Conservation (phyloP, 345 rosid species). For the Crucihimalaya himalaica region DNA sequence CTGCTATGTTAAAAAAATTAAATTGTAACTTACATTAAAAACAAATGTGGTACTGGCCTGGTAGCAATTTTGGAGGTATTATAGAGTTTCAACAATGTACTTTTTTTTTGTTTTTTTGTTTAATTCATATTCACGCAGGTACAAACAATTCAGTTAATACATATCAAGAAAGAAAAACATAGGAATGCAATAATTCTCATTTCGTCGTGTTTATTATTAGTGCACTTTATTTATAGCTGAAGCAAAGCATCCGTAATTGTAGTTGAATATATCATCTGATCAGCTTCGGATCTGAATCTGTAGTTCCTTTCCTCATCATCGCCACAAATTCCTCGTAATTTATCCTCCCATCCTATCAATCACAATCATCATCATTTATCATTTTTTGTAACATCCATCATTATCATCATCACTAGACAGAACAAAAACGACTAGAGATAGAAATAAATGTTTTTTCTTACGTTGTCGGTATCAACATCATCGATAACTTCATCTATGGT, state of each 20-base stretch:
- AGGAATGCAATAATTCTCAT: background rate
- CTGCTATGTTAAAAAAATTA: too few species aligned
- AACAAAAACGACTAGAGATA: background rate
- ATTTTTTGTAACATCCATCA: background rate
- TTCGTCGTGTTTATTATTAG: background rate
- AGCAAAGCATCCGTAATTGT: constrained; percentile 9
- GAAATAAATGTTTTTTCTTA: constrained; percentile 32
- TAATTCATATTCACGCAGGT: background rate
- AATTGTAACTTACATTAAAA: too few species aligned
- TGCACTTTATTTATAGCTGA: constrained; percentile 20
- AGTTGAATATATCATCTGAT: constrained; percentile 26
- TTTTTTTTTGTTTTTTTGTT: too few species aligned
- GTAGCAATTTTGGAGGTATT: too few species aligned
- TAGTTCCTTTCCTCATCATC: constrained; percentile 74
- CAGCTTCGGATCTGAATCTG: constrained; percentile 37
- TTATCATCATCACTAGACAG: background rate
- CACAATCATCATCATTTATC: background rate
- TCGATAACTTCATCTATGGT: constrained; percentile 71
- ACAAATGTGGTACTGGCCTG: too few species aligned
- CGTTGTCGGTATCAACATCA: constrained; percentile 84
- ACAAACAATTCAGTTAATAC: background rate
- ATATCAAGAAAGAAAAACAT: background rate
- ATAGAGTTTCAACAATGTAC: too few species aligned
- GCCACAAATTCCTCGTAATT: constrained; percentile 69
- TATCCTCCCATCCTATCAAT: constrained; percentile 68